Evolutionary conservation across 306 rosid genomes (phyloP).

Genomic region (Inga leiocalycina): DNA sequence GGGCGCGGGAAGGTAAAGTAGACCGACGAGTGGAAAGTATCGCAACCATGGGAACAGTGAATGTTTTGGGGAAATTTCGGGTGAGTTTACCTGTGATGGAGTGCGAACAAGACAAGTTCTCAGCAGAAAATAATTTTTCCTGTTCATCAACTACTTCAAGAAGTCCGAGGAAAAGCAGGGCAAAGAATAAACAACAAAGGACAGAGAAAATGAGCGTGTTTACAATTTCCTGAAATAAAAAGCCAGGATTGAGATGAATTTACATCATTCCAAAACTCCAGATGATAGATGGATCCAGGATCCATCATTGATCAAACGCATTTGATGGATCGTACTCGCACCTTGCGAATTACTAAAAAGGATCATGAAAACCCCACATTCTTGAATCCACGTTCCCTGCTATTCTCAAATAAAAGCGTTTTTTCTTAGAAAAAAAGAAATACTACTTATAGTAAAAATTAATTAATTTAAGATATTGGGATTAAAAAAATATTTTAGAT

Average conservation of each 20-base stretch:
- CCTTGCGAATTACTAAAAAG: neutral
- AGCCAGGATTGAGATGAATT: neutral
- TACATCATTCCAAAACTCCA: neutral
- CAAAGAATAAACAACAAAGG: neutral
- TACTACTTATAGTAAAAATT: too few relatives aligned
- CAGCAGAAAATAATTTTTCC: neutral
- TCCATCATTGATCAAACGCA: neutral
- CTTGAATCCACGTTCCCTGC: too few relatives aligned
- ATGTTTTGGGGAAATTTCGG: slow-evolving; percentile 33
- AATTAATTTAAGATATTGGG: too few relatives aligned
- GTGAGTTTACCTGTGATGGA: slow-evolving; percentile 2
- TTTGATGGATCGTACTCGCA: neutral
- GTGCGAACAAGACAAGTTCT: slow-evolving; percentile 4
- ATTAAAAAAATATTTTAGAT: too few relatives aligned
- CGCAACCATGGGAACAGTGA: neutral
- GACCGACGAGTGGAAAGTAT: neutral
- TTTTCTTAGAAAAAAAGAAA: too few relatives aligned
- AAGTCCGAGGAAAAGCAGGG: neutral
- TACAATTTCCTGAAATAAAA: neutral
- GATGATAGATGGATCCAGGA: neutral
- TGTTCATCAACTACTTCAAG: neutral
- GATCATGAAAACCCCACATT: neutral
- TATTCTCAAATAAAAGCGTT: too few relatives aligned
- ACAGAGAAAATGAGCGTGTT: neutral
- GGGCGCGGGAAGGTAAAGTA: neutral